phyloP scores from a whole-genome alignment of 306 rosid species.

The Rosa chinensis region DNA sequence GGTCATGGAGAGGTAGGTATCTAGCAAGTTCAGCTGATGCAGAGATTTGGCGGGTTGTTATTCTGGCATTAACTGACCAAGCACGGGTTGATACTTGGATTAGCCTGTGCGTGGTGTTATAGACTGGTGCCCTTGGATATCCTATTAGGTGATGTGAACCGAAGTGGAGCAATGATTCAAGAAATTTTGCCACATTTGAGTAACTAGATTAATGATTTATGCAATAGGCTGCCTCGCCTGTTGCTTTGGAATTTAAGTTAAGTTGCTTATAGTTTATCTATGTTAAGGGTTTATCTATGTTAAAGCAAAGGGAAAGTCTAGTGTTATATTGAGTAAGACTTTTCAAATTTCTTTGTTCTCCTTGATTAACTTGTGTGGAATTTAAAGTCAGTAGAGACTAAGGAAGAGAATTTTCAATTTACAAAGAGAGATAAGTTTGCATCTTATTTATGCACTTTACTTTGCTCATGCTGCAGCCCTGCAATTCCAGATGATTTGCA shows the following conservation, averaged over 20 bases:
- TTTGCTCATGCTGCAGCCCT: conserved; percentile 41
- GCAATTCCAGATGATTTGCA: conserved; percentile 40
- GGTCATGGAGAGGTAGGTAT: background rate
- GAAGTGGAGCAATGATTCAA: background rate
- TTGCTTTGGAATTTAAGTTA: background rate
- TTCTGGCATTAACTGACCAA: background rate
- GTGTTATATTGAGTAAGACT: background rate
- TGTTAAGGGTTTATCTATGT: background rate
- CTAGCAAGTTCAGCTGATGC: background rate
- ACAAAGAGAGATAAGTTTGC: background rate
- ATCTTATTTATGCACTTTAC: conserved; percentile 15
- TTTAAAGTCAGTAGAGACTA: background rate
- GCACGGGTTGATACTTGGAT: background rate
- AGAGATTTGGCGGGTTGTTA: background rate
- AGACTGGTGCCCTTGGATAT: background rate
- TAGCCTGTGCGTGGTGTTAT: background rate
- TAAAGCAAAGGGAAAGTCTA: background rate
- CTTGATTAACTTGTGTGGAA: background rate
- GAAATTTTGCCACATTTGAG: background rate
- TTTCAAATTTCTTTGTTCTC: background rate
- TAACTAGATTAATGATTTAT: background rate
- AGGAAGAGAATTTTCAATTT: background rate
- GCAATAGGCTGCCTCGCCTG: background rate
- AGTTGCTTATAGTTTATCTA: background rate
- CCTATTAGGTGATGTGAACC: background rate